These are phyloP conservation scores for Phylloporus sp. DNA, from an alignment of 768 basidiomycete species.

Conservation along the genomic window DNA sequence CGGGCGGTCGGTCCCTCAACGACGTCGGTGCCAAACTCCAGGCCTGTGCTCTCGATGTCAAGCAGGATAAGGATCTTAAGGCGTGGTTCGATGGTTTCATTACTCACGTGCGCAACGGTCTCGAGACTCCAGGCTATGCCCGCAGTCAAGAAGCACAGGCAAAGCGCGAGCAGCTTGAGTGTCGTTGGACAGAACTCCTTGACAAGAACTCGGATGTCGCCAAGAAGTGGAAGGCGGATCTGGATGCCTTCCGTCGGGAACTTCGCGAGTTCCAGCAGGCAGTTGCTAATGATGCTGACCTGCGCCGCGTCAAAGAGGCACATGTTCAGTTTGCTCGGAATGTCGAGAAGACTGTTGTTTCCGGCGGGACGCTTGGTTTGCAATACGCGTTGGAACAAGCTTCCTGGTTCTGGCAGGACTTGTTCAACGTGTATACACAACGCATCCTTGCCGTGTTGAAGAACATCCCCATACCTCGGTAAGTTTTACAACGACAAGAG, in stretches of 20 bases:
- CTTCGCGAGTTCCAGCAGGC: conserved; percentile 41
- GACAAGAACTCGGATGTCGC: conserved; percentile 40
- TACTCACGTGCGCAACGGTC: conserved; percentile 37
- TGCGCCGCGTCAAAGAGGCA: conserved; percentile 43
- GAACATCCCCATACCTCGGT: conserved; percentile 69
- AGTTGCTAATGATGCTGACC: conserved; percentile 45
- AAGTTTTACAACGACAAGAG: conserved; percentile 5
- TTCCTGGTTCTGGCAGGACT: conserved; percentile 76
- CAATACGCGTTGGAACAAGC: conserved; percentile 55
- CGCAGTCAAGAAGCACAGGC: conserved; percentile 41
- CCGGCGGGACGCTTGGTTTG: conserved; percentile 37
- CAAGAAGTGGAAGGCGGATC: conserved; percentile 48
- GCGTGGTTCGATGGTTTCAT: conserved; percentile 54
- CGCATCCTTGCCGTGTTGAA: conserved; percentile 47
- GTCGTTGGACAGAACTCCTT: conserved; percentile 47
- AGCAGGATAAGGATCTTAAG: conserved; percentile 49
- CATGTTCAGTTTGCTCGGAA: conserved; percentile 47
- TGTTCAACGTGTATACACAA: conserved; percentile 77
- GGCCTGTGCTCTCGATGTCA: conserved; percentile 42
- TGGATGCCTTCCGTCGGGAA: conserved; percentile 44
- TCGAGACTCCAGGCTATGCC: conserved; percentile 49
- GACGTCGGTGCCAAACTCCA: conserved; percentile 41
- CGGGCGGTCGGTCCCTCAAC: conserved; percentile 45
- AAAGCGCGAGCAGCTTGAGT: conserved; percentile 41
- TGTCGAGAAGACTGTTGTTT: conserved; percentile 39